Evolutionary conservation across 352 stramenopile species (phyloP).

Genomic region (Pythium guiyangense): DNA sequence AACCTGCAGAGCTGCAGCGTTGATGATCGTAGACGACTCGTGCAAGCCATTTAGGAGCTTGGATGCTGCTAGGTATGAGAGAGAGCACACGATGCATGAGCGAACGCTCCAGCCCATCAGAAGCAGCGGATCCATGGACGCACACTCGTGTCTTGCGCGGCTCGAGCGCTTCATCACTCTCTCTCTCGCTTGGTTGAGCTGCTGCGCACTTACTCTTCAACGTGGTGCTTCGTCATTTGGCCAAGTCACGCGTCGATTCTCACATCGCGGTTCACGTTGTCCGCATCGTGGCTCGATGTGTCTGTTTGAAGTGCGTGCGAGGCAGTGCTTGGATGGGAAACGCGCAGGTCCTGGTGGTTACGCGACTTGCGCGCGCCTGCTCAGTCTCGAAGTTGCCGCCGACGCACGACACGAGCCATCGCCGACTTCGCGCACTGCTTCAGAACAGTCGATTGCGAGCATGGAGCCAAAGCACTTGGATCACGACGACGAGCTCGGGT

Average conservation of each 20-base stretch:
- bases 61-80: constrained; percentile 3
- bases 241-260: too few relatives aligned
- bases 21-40: constrained; percentile 55
- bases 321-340: too few relatives aligned
- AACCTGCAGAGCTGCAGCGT: constrained; percentile 68
- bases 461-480: constrained; percentile 69
- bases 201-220: too few relatives aligned
- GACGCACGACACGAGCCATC: too few relatives aligned
- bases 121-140: neutral
- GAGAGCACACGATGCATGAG: neutral
- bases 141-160: constrained; percentile 4
- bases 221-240: too few relatives aligned
- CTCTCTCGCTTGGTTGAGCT: neutral
- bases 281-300: too few relatives aligned
- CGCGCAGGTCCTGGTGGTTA: too few relatives aligned
- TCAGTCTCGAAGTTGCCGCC: too few relatives aligned
- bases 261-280: too few relatives aligned
- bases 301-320: too few relatives aligned
- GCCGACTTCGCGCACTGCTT: neutral
- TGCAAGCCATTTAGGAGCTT: constrained; percentile 16
- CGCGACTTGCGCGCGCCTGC: too few relatives aligned
- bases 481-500: constrained; percentile 50
- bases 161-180: constrained; percentile 6
- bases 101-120: too few relatives aligned
- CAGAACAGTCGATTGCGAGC: neutral